phyloP scores from a whole-genome alignment of 805 yeast species.

The Pichia pseudocactophila region DNA sequence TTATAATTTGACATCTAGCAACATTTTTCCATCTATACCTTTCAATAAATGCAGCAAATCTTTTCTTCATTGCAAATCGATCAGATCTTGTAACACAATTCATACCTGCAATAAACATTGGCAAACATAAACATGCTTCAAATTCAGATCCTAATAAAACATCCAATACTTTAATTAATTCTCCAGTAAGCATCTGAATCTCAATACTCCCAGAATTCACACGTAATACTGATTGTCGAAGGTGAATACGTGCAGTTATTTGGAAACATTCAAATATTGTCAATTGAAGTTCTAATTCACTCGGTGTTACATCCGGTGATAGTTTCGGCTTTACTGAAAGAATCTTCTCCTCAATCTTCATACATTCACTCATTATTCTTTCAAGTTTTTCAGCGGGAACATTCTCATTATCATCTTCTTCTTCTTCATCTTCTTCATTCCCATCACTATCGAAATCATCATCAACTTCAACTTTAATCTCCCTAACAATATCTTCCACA shows the following conservation, averaged over 20 bases:
- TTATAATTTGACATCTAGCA: slow-evolving; percentile 34
- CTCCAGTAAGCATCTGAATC: slow-evolving; percentile 48
- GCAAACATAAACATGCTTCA: slow-evolving; percentile 67
- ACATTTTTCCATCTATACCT: slow-evolving; percentile 64
- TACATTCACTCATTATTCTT: slow-evolving; percentile 27
- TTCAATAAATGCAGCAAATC: slow-evolving; percentile 47
- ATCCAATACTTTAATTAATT: slow-evolving; percentile 49
- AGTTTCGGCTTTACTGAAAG: slow-evolving; percentile 48
- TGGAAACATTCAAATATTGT: slow-evolving; percentile 67
- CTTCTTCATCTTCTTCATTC: slow-evolving; percentile 22
- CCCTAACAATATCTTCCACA: slow-evolving; percentile 5
- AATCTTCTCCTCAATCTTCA: slow-evolving; percentile 40
- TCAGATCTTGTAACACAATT: slow-evolving; percentile 48
- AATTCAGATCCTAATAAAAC: slow-evolving; percentile 55
- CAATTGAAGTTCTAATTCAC: slow-evolving; percentile 56
- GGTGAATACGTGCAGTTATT: slow-evolving; percentile 55
- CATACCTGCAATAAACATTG: slow-evolving; percentile 70
- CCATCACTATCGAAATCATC: slow-evolving; percentile 14
- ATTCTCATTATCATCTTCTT: slow-evolving; percentile 21
- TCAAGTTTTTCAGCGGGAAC: slow-evolving; percentile 29
- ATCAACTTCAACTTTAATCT: slow-evolving; percentile 4
- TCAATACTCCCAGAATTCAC: slow-evolving; percentile 56
- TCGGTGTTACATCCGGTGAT: slow-evolving; percentile 27
- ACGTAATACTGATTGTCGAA: slow-evolving; percentile 55
- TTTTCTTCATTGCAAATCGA: slow-evolving; percentile 39